phyloP scores from a whole-genome alignment of 139 green algal species.

The Coelastrella sp. region DNA sequence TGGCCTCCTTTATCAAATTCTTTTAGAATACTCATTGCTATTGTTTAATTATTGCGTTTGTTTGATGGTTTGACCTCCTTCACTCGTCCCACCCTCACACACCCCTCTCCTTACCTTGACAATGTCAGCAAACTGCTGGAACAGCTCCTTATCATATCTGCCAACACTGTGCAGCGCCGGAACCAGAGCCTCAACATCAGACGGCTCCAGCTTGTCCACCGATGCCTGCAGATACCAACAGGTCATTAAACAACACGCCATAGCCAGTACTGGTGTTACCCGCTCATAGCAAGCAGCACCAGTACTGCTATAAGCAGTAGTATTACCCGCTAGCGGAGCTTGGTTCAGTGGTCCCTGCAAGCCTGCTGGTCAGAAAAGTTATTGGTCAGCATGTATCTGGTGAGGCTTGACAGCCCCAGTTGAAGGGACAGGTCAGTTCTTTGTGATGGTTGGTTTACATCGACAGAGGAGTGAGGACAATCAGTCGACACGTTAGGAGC shows the following conservation, averaged over 20 bases:
- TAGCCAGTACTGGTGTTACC: no score
- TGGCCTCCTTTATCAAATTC: background rate
- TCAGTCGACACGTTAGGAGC: no score
- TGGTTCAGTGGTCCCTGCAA: no score
- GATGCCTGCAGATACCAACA: background rate
- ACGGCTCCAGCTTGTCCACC: constrained; percentile 1
- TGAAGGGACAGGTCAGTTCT: no score
- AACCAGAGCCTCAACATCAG: constrained; percentile 41
- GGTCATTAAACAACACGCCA: background rate
- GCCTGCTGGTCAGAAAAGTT: background rate
- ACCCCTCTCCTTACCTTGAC: constrained; percentile 5
- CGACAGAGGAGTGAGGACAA: no score
- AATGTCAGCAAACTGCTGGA: constrained; percentile 25
- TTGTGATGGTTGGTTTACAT: no score
- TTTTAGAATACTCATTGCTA: no score
- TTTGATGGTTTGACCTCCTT: no score
- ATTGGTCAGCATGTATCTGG: background rate
- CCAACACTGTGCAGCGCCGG: constrained; percentile 35
- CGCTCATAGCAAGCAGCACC: background rate
- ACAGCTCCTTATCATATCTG: constrained; percentile 36
- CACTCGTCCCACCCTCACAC: background rate
- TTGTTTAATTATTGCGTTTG: no score
- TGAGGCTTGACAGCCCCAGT: no score
- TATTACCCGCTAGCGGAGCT: no score
- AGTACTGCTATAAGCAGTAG: no score